Conservation (phyloP, 2,329 filamentous ascomycete species). For the Coniosporium tulheliwenetii region DNA sequence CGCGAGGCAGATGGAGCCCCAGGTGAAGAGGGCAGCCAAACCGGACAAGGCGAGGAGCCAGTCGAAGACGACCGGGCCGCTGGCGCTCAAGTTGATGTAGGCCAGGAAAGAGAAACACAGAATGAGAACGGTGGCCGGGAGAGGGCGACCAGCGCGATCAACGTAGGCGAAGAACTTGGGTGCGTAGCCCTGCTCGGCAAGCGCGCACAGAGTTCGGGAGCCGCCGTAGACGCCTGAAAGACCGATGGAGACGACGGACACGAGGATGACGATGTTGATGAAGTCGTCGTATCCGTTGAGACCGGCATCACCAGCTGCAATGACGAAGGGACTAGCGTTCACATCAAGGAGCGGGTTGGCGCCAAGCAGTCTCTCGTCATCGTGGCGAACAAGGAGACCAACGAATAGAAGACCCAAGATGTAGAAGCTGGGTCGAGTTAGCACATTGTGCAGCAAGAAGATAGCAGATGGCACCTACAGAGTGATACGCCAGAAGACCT, state of each 20-base stretch:
- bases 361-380: constrained; percentile 17
- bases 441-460: no score
- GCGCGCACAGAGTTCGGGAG: constrained; percentile 39
- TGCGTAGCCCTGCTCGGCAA: constrained; percentile 43
- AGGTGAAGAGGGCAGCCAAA: constrained; percentile 61
- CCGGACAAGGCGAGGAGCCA: constrained; percentile 70
- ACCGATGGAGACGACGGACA: constrained; percentile 43
- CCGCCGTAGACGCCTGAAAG: constrained; percentile 43
- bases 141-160: constrained; percentile 65
- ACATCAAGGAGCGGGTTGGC: constrained; percentile 10
- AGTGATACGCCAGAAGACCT: constrained; percentile 19
- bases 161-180: constrained; percentile 66
- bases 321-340: constrained; percentile 48
- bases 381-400: constrained; percentile 15
- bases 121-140: constrained; percentile 55
- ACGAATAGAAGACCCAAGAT: constrained; percentile 14
- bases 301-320: constrained; percentile 45
- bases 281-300: constrained; percentile 45
- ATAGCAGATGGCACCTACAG: neutral
- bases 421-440: constrained; percentile 13
- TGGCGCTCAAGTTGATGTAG: constrained; percentile 51
- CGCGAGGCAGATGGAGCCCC: constrained; percentile 72
- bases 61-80: constrained; percentile 47
- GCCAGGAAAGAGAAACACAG: constrained; percentile 56
- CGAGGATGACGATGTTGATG: constrained; percentile 51